Conservation (phyloP, 2,329 filamentous ascomycete genomes). For the Aspergillus floridensis region DNA sequence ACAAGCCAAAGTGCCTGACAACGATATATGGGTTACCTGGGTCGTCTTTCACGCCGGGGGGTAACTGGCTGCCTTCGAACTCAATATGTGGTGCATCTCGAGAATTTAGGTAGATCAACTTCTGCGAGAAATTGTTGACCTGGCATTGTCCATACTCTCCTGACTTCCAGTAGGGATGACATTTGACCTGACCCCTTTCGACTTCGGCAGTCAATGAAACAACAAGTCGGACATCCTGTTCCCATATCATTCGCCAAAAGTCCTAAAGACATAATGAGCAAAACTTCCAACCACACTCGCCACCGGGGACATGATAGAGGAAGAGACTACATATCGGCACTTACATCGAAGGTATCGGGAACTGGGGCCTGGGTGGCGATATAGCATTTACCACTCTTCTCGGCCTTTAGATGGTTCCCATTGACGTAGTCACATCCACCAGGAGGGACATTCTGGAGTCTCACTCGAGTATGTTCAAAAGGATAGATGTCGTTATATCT, state of each 20-base stretch:
- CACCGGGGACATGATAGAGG: background rate
- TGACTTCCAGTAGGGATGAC: conserved; percentile 87
- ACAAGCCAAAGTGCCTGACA: conserved; percentile 82
- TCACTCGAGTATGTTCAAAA: conserved; percentile 89
- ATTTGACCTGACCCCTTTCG: conserved; percentile 91
- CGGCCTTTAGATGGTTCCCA: conserved; percentile 78
- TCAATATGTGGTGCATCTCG: conserved; percentile 48
- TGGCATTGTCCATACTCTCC: conserved; percentile 74
- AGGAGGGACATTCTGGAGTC: conserved; percentile 63
- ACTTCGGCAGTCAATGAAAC: conserved; percentile 95
- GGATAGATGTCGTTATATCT: conserved; percentile 97
- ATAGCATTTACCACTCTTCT: conserved; percentile 83
- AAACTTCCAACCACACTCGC: background rate
- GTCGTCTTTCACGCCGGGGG: conserved; percentile 24
- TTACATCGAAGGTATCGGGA: conserved; percentile 84
- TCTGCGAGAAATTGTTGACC: conserved; percentile 76
- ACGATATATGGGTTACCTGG: conserved; percentile 65
- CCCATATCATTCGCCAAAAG: conserved; percentile 98
- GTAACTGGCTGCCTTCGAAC: conserved; percentile 20
- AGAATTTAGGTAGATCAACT: conserved; percentile 71
- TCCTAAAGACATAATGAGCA: conserved; percentile 56
- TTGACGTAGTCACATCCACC: conserved; percentile 92
- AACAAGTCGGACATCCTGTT: conserved; percentile 89
- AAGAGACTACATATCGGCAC: conserved; percentile 30
- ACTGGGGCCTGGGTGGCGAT: conserved; percentile 94